Conservation (phyloP, 1,284 basidiomycete species). For the Ceratobasidium theobromae region DNA sequence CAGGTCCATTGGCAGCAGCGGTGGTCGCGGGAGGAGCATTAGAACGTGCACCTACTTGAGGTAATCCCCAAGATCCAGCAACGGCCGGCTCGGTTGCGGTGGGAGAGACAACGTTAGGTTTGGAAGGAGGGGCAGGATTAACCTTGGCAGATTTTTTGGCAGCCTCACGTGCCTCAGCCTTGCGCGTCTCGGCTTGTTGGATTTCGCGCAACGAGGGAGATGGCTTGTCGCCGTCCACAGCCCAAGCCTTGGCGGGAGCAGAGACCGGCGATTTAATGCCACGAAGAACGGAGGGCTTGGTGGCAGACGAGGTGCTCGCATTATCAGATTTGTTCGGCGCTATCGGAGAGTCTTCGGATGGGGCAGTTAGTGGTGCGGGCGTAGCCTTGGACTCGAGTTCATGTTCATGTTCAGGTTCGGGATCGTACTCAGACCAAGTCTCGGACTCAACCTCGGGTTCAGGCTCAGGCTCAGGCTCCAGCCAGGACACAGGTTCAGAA, state of each 20-base stretch:
- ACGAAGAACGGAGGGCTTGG: too few relatives aligned
- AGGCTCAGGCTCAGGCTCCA: constrained; percentile 40
- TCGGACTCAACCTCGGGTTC: constrained; percentile 42
- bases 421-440: too few relatives aligned
- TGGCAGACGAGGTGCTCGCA: too few relatives aligned
- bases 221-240: constrained; percentile 22
- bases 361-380: too few relatives aligned
- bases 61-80: constrained; percentile 75
- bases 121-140: constrained; percentile 47
- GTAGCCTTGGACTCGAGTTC: constrained; percentile 42
- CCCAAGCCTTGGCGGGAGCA: constrained; percentile 35
- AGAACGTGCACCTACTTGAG: constrained; percentile 62
- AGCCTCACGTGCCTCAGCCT: constrained; percentile 64
- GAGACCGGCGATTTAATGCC: too few relatives aligned
- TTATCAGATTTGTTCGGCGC: too few relatives aligned
- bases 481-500: too few relatives aligned
- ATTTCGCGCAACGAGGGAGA: constrained; percentile 88
- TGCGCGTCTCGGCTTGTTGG: constrained; percentile 86
- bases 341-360: too few relatives aligned
- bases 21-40: constrained; percentile 33
- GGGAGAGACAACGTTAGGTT: constrained; percentile 45
- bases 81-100: constrained; percentile 46
- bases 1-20: constrained; percentile 34
- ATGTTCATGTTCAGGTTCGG: constrained; percentile 40
- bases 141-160: constrained; percentile 62